A percentile compares a stretch with the other conserved stretches of the same genome.
phyloP scores from a whole-genome alignment of 2,329 filamentous ascomycete species.

The Lasiodiplodia gonubiensis region DNA sequence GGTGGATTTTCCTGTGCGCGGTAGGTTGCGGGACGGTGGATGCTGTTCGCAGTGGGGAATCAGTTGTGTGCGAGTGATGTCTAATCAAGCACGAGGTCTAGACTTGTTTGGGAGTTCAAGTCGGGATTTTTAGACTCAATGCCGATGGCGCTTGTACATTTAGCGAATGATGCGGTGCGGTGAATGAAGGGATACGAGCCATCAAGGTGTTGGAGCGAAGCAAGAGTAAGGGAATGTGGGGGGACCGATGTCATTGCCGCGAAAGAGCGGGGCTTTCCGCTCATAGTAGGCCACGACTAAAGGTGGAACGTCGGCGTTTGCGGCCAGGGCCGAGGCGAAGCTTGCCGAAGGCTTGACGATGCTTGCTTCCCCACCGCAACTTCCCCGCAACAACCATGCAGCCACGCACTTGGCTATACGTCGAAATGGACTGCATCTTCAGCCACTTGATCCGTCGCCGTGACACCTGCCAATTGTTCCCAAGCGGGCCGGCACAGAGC shows the following conservation, averaged over 20 bases:
- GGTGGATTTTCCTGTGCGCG: no score
- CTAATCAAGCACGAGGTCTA: no score
- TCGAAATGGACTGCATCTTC: neutral
- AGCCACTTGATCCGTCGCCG: neutral
- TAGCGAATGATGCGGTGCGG: no score
- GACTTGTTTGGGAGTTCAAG: no score
- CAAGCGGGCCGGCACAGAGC: neutral
- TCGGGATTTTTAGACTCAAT: no score
- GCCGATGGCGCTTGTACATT: no score
- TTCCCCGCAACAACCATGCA: conserved; percentile 2
- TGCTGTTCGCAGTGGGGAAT: no score
- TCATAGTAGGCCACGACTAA: neutral
- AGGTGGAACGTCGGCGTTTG: neutral
- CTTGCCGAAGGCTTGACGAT: conserved; percentile 22
- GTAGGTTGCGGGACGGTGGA: no score
- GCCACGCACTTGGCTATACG: neutral
- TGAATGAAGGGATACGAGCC: neutral
- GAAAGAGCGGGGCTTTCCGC: no score
- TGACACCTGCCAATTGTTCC: neutral
- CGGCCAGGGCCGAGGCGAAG: neutral
- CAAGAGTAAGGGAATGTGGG: neutral
- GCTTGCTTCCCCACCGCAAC: neutral
- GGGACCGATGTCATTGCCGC: neutral
- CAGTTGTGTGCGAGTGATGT: no score
- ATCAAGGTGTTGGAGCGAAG: neutral